Base-by-base conservation (phyloP, 2,329 filamentous ascomycete genomes). In the Diplodia seriata region DNA sequence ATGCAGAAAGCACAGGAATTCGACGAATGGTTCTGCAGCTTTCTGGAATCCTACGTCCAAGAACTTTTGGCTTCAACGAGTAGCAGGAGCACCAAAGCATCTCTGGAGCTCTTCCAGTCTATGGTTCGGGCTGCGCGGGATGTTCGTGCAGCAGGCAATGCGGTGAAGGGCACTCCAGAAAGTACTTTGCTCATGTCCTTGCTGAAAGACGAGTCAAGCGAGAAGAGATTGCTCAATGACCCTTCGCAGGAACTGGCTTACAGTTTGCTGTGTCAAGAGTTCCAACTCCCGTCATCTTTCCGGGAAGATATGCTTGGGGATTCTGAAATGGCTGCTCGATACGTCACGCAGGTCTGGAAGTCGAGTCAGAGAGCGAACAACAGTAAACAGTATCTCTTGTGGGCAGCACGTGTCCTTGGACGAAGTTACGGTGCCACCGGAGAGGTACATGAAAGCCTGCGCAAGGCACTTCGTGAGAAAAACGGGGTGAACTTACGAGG, bases 321-420 rank as follows among this genome's bases (percentile, higher is more conserved):
- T 0, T 92, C 97, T 74, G 75, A 84, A 18, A 84, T 88, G 53
- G 89, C 92, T 12, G 77, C 87, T 14, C 77, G 80, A 1, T 87
- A 90, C 74, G 87, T 89, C 2, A 82, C 88, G 14, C 86, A 89
- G 20, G 84, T 97, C 0, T 95, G 91, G 89, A 89, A 90, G 75
- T 93, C 91, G 51, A 91, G 93, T 72, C 84, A 86, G 68, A 84
- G 86, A n/a, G 82, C 85, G 47, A 81, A 85, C 1, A 82, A 90
- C 18, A 91, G 89, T 67, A 81, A 86, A 31, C 85, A 88, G 18
- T 97, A 95, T 76, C 81, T 93, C 0, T 82, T 91, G 0, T 99
- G 96, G 96, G 91, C 92, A 54, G 94, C 92, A 3, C 87, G 90
- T 70, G 90, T 94, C 2, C 83, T 98, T 54, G 95, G 96, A 8